Conservation (phyloP, 2,329 filamentous ascomycete genomes). For the Chaetomiaceae sp. region DNA sequence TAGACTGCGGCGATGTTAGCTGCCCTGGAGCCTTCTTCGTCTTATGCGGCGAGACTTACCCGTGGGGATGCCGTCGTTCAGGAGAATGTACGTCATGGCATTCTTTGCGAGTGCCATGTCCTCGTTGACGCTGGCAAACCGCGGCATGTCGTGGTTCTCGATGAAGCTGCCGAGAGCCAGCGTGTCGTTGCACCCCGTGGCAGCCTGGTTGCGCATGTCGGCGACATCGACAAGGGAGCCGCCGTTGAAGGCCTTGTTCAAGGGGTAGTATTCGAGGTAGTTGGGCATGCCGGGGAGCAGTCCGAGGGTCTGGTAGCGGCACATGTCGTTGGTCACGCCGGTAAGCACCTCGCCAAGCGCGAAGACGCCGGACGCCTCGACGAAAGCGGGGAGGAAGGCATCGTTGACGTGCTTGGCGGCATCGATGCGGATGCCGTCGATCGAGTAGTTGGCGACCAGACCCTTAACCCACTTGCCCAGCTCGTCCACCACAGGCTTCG, state of each 20-base stretch:
- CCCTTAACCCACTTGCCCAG: conserved; percentile 56
- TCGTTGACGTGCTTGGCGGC: conserved; percentile 59
- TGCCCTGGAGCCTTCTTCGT: no score
- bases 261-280: conserved; percentile 45
- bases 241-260: conserved; percentile 36
- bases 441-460: conserved; percentile 56
- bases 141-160: conserved; percentile 56
- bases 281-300: conserved; percentile 51
- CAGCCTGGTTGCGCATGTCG: conserved; percentile 36
- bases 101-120: conserved; percentile 58
- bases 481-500: conserved; percentile 42
- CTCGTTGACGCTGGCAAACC: conserved; percentile 47
- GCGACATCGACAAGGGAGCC: conserved; percentile 38
- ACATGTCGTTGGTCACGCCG: conserved; percentile 48
- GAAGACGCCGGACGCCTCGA: conserved; percentile 52
- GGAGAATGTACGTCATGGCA: conserved; percentile 56
- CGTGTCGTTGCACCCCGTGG: conserved; percentile 39
- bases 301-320: conserved; percentile 50
- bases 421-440: conserved; percentile 59
- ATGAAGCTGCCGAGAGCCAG: conserved; percentile 47
- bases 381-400: conserved; percentile 54
- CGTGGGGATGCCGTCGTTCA: conserved; percentile 52
- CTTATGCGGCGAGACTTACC: conserved; percentile 16
- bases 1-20: conserved; percentile 40
- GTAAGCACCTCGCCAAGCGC: conserved; percentile 57